Base-by-base conservation (phyloP, 805 yeast species). In the Tetrapisispora arboricola region DNA sequence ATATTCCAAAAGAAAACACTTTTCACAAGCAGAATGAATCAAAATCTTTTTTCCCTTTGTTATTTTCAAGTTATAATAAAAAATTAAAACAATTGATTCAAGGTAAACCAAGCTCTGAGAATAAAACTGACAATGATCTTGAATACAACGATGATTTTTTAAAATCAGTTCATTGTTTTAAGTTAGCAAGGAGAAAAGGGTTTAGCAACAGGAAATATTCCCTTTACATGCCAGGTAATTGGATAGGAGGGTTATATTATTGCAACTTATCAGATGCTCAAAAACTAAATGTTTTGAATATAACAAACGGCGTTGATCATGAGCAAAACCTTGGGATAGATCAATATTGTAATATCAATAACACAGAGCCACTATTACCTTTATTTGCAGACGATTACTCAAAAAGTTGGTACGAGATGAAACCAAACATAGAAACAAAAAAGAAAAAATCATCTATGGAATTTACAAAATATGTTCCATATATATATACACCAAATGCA, bases 161-260 rank as follows among this genome's bases (percentile, higher is more conserved):
- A n/a, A n/a, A n/a, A n/a, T n/a, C n/a, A n/a, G 48, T 65, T 42
- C 64, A 58, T 11, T 78, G 84, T 44, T 78, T 70, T 50, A 75
- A 78, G 43, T 54, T 79, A 42, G 83, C 75, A 57, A 67, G 87
- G 48, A 64, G 78, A 32, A 68, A 70, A 46, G 68, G 71, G 47
- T 78, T 72, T 49, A 73, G 75, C 0, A 55, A 54, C 11, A 61
- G 76, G 38, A 57, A 67, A 22, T 38, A 68, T 10, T 66, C 72
- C 1, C 51, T 76, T 6, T 77, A 67, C 50, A 60, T 73, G 13
- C 84, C 86, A 0, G 63, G 68, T 16, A 69, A 76, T 0, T 73
- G 74, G 60, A 73, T 82, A 2, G 90, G 88, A 6, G 86, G 78
- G 0, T 48, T 81, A 2, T 82, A 70, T 55, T 67, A 68, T 41